Conservation (phyloP, 176 grass and related monocot genomes). For the Musa schizocarpa region DNA sequence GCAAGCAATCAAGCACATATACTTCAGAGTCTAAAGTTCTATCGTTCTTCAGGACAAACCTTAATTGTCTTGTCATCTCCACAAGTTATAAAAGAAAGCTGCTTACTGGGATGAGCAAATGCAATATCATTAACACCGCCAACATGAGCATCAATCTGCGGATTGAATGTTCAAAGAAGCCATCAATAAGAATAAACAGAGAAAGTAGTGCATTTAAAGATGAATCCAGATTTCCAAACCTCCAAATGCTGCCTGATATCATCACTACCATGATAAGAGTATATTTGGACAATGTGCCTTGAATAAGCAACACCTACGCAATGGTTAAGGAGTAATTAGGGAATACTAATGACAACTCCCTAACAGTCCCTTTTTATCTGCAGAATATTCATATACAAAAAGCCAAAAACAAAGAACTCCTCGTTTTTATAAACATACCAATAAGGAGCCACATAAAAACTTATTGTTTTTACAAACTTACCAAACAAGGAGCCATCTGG, state of each 20-base stretch:
- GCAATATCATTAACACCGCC: conserved; percentile 98
- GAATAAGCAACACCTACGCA: conserved; percentile 93
- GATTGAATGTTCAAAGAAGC: conserved; percentile 12
- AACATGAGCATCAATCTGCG: conserved; percentile 91
- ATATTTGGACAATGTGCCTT: conserved; percentile 95
- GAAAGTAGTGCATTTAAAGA: conserved; percentile 5
- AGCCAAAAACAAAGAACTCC: too few relatives aligned
- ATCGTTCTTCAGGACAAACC: conserved; percentile 19
- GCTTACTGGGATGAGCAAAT: conserved; percentile 97
- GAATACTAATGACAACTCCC: conserved; percentile 13
- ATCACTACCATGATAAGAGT: conserved; percentile 69
- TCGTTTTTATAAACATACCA: too few relatives aligned
- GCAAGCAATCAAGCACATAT: conserved; percentile 2
- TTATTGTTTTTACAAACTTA: conserved; percentile 18
- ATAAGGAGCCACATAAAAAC: too few relatives aligned
- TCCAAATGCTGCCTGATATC: conserved; percentile 95
- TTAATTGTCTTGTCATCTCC: conserved; percentile 99
- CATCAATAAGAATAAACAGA: conserved; percentile 13
- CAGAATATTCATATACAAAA: background rate
- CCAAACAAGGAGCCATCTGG: conserved; percentile 92
- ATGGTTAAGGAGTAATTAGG: conserved; percentile 1
- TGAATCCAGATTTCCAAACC: conserved; percentile 29
- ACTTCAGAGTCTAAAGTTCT: background rate
- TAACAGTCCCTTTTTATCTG: background rate
- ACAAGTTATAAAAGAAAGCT: conserved; percentile 89